Evolutionary conservation across 305 asterid species (phyloP), one percentile per base, ranked within the genome.

Genomic region (Ilex paraguariensis): DNA sequence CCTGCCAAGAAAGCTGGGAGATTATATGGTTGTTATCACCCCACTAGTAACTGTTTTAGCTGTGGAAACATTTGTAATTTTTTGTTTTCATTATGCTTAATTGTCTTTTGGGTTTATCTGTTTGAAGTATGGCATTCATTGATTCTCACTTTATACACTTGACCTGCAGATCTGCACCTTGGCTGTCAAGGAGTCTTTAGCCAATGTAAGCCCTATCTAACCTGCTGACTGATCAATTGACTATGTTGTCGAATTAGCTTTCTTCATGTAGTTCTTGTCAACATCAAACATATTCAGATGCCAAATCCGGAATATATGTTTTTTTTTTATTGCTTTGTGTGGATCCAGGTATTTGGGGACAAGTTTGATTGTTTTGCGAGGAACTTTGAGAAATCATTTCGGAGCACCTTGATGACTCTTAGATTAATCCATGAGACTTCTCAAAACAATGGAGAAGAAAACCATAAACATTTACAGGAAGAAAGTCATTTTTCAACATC

Each of bases 341-440:
- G 66, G 54, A 60, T 65, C 14, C 95, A 92, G 98, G 91, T 72
- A 28, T 71, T 66, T 54, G 78, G 76, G 31, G 66, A 71, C 65
- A 60, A 66, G 21, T 78, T 75, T 48, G 81, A 72, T 61, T 57
- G 68, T 67, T 78, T 78, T 59, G 78, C 66, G 70, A 75, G 60
- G 63, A 69, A 78, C 64, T 78, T 78, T 61, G 81, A 78, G 78
- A 75, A 69, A 69, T 78, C 83, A 12, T 75, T 78, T 61, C 62
- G 73, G 66, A 75, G 81, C 64, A 78, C 80, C 46, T 66, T 78
- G 71, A 66, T 82, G 91, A 90, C 96, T 52, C 80, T 87, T 73
- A 77, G 79, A 73, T 59, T 75, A 59, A 81, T 89, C 63, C 74
- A 70, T 17, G 81, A 70, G 61, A 78, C 88, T 6, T 75, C 80